Base-by-base conservation (phyloP, 768 basidiomycete species). In the Cyclocybe aegerita region DNA sequence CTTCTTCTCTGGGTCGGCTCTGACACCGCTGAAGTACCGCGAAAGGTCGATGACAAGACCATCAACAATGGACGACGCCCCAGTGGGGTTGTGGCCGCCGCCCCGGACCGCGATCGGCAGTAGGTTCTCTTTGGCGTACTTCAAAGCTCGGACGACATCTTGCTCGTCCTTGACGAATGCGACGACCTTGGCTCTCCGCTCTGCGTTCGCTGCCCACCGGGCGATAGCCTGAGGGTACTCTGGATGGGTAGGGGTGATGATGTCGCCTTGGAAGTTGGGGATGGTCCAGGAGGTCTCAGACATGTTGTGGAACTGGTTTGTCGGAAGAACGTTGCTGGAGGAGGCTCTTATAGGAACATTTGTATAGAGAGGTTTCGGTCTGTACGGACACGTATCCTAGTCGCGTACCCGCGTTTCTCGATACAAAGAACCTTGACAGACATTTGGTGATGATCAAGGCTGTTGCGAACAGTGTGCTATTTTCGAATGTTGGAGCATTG, bases 31-130 rank as follows among this genome's bases (percentile, higher is more conserved):
- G 33, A 77, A 17, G 47, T 76, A 65, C 7, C 68, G 64, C 11
- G 72, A 75, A 7, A 79, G 66, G 50, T 80, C 78, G 49, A 80
- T 71, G 7, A 79, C 75, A 14, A 80, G 50, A 11, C 80, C 77
- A 17, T 68, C 74, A 30, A 75, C 66, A 16, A 56, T 59, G 9
- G 77, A 77, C 2, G 76, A 77, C 7, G 72, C 64, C 7, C 72
- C 76, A 15, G 70, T 55, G 3, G 70, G 45, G 53, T 60, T 74
- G 51, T 80, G 79, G 1, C 77, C 78, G 1, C 78, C 79, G 11
- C 78, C 70, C n/a, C 64, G 60, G 48, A 79, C 65, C 4, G 74
- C 76, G 23, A 79, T 56, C 10, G 63, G 60, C 3, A 78, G 56
- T 1, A 58, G 51, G 30, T 70, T 62, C 7, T 56, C 52, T 33